Percentiles rank a stretch among this genome's conserved stretches.
Evolutionary conservation across 148 eudicot species (phyloP).

Genomic region (Rhododendron henanense): DNA sequence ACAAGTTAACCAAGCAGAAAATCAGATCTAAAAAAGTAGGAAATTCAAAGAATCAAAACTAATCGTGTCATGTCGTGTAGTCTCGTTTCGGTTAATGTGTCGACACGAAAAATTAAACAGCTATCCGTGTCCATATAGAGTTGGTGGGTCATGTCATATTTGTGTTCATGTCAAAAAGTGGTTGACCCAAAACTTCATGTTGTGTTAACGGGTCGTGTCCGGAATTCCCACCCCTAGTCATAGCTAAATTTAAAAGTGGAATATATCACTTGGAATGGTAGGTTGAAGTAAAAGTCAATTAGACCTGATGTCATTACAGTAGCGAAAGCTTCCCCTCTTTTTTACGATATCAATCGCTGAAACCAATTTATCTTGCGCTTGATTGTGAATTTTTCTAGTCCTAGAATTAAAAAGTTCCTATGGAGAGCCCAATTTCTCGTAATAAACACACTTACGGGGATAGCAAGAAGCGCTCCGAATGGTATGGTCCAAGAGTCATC

Average conservation of each 20-base stretch:
- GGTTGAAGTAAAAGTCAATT: neutral
- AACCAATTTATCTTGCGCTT: neutral
- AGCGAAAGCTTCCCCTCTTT: neutral
- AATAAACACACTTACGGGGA: slow-evolving; percentile 65
- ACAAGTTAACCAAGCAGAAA: too few species aligned
- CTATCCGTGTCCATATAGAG: too few species aligned
- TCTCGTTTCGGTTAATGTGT: too few species aligned
- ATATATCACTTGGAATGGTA: neutral
- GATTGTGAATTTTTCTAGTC: neutral
- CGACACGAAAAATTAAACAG: too few species aligned
- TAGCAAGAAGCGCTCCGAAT: slow-evolving; percentile 81
- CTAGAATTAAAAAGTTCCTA: neutral
- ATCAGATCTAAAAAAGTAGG: too few species aligned
- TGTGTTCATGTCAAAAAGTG: too few species aligned
- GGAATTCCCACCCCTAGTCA: neutral
- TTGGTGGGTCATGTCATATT: too few species aligned
- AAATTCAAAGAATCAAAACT: too few species aligned
- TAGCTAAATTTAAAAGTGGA: neutral
- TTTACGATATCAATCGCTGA: neutral
- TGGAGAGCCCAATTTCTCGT: neutral
- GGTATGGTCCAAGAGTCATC: slow-evolving; percentile 84
- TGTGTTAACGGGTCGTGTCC: too few species aligned
- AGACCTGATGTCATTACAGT: neutral
- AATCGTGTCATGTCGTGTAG: too few species aligned
- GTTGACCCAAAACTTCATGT: too few species aligned